Evolutionary conservation across 306 rosid genomes (phyloP).

Genomic region (Myrica gale): DNA sequence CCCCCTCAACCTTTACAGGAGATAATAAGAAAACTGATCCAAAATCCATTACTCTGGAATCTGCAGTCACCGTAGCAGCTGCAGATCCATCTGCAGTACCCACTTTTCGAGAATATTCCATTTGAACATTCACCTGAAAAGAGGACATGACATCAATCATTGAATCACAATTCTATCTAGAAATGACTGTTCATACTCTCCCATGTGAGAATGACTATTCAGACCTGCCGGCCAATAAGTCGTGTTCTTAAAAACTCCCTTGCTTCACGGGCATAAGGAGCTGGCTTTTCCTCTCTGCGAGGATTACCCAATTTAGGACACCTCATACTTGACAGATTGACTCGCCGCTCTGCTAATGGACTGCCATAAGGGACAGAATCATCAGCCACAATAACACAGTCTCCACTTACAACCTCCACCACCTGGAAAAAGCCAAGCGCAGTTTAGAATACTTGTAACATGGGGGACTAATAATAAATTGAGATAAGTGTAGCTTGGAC

Average conservation of each 20-base stretch:
- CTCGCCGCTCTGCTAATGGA: conserved; percentile 92
- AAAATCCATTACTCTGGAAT: conserved; percentile 93
- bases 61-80: conserved; percentile 52
- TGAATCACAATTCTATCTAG: too few species aligned
- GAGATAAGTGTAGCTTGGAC: conserved; percentile 13
- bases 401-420: conserved; percentile 99
- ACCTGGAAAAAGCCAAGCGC: conserved; percentile 52
- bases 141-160: conserved; percentile 17
- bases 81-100: conserved; percentile 53
- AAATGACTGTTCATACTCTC: too few species aligned
- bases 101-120: conserved; percentile 94
- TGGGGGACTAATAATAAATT: neutral
- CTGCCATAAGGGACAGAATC: conserved; percentile 85
- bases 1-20: conserved; percentile 62
- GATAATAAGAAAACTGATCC: conserved; percentile 77
- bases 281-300: conserved; percentile 95
- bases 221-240: conserved; percentile 84
- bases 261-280: conserved; percentile 99
- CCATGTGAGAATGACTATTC: conserved; percentile 23
- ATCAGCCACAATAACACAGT: conserved; percentile 89
- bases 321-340: conserved; percentile 95
- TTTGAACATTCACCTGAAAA: conserved; percentile 82
- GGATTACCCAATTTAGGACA: conserved; percentile 98
- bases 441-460: conserved; percentile 13
- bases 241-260: conserved; percentile 93